Evolutionary conservation across 306 rosid genomes (phyloP).

Genomic region (Quercus parvula): DNA sequence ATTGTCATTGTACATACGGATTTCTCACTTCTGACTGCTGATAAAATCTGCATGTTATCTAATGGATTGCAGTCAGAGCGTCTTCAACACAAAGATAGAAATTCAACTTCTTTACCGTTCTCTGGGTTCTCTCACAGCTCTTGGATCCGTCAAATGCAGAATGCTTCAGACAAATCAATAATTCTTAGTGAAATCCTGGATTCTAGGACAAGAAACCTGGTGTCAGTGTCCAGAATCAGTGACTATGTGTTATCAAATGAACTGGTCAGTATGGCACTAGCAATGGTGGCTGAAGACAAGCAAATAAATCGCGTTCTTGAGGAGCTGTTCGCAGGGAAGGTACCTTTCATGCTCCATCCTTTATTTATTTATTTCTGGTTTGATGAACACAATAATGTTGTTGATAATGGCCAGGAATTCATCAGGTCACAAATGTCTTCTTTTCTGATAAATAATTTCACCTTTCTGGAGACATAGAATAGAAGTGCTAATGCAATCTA

Average conservation of each 20-base stretch:
- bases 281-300: conserved; percentile 99
- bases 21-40: background rate
- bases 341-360: conserved; percentile 18
- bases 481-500: background rate
- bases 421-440: background rate
- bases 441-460: background rate
- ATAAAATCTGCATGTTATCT: conserved; percentile 4
- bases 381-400: background rate
- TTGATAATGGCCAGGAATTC: background rate
- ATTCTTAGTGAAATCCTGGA: conserved; percentile 96
- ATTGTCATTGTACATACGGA: background rate
- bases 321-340: conserved; percentile 96
- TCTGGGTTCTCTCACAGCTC: conserved; percentile 92
- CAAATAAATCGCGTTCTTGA: conserved; percentile 97
- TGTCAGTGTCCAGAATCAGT: conserved; percentile 95
- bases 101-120: conserved; percentile 56
- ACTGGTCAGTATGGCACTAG: conserved; percentile 96
- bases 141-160: conserved; percentile 98
- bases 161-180: conserved; percentile 90
- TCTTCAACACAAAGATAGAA: conserved; percentile 74
- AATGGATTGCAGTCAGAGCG: conserved; percentile 69
- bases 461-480: background rate
- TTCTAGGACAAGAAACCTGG: conserved; percentile 96
- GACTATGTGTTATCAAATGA: conserved; percentile 95
- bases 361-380: background rate